These are phyloP conservation scores for Ophiocordyceps australis DNA, from an alignment of 2,329 filamentous ascomycete genomes.

Conservation along the genomic window DNA sequence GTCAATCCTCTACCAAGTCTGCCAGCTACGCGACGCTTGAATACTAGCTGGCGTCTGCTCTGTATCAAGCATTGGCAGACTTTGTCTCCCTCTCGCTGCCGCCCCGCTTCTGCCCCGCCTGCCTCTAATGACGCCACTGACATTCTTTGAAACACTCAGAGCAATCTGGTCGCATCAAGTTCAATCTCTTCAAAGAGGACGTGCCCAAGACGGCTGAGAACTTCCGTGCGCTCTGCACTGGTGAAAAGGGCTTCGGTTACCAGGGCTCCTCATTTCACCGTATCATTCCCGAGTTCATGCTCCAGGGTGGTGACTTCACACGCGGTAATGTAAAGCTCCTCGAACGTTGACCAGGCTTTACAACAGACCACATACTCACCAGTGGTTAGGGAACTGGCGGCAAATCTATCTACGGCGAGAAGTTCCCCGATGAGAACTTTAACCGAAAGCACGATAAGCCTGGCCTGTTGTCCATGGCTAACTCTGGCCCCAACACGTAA, in stretches of 20 bases:
- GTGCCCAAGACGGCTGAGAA: conserved; percentile 80
- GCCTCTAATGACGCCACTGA: too few species aligned
- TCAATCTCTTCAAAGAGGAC: conserved; percentile 69
- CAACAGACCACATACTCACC: conserved; percentile 3
- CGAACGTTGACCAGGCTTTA: conserved; percentile 23
- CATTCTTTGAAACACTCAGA: too few species aligned
- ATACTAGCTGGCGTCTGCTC: too few species aligned
- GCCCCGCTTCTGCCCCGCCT: too few species aligned
- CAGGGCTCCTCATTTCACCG: conserved; percentile 75
- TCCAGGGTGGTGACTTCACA: conserved; percentile 93
- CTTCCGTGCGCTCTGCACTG: conserved; percentile 72
- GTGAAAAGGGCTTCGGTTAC: conserved; percentile 71
- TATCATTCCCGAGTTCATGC: conserved; percentile 86
- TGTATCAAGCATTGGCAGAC: too few species aligned
- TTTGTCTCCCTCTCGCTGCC: too few species aligned
- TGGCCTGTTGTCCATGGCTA: conserved; percentile 85
- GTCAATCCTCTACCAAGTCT: not conserved
- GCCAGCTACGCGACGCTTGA: too few species aligned
- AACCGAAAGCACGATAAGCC: conserved; percentile 50
- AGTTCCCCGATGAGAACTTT: conserved; percentile 93
- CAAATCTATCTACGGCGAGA: conserved; percentile 89
- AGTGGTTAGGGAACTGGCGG: conserved; percentile 60
- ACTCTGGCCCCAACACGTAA: conserved; percentile 85
- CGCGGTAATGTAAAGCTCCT: conserved; percentile 80
- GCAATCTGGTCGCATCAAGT: conserved; percentile 66